A percentile compares a stretch with the other conserved stretches of the same genome.
phyloP scores from a whole-genome alignment of 2,329 filamentous ascomycete genomes.

The Alternaria sp. region DNA sequence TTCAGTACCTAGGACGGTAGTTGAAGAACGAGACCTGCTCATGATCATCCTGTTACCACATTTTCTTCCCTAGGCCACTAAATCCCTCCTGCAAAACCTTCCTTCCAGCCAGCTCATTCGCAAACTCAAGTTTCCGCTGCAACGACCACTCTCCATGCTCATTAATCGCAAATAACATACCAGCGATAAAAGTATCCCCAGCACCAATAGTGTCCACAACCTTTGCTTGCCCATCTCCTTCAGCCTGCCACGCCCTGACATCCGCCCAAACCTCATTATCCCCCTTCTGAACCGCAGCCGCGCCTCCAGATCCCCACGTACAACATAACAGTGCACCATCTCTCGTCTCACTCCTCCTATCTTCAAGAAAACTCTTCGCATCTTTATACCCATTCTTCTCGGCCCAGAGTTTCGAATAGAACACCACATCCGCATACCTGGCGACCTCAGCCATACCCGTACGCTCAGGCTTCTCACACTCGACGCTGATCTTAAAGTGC shows the following conservation, averaged over 20 bases:
- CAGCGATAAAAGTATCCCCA: slow-evolving; percentile 79
- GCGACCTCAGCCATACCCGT: slow-evolving; percentile 68
- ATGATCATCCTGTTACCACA: slow-evolving; percentile 2
- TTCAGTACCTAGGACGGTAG: too few species aligned
- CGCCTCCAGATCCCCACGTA: slow-evolving; percentile 68
- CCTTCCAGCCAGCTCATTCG: slow-evolving; percentile 71
- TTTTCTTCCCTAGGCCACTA: slow-evolving; percentile 25
- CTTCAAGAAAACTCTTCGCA: slow-evolving; percentile 46
- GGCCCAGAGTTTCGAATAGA: slow-evolving; percentile 77
- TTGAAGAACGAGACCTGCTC: too few species aligned
- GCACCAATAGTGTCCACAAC: slow-evolving; percentile 71
- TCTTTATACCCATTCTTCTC: slow-evolving; percentile 49
- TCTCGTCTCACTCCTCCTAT: slow-evolving; percentile 30
- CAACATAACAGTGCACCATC: slow-evolving; percentile 61
- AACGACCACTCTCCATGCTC: slow-evolving; percentile 63
- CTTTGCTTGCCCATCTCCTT: not conserved
- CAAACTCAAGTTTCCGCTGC: slow-evolving; percentile 64
- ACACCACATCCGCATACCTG: slow-evolving; percentile 72
- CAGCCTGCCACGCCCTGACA: slow-evolving; percentile 22
- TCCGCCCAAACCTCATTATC: not conserved
- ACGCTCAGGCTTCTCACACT: slow-evolving; percentile 75
- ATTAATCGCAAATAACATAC: slow-evolving; percentile 70
- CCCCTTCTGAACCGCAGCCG: slow-evolving; percentile 56
- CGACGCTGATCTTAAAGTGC: slow-evolving; percentile 69
- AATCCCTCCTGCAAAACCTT: slow-evolving; percentile 77